Base-by-base conservation (phyloP, 2,329 filamentous ascomycete species). In the Ascomycota sp. region DNA sequence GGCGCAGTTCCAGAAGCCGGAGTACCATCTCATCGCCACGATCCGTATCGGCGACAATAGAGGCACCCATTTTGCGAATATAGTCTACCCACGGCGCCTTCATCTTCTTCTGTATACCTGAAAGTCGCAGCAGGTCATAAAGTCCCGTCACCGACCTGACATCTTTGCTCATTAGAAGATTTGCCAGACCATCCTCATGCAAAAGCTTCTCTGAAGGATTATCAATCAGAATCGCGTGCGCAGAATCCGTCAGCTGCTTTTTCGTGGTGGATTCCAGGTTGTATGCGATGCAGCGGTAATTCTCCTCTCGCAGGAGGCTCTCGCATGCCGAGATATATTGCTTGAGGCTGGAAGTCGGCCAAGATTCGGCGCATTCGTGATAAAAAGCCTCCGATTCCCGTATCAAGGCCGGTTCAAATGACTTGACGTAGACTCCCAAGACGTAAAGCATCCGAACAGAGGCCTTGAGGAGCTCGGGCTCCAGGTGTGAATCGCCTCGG, bases 11-110 rank as follows among this genome's bases (percentile, higher is more conserved):
- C 8, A 98, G 61, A 5, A 98, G 60, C 27, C 79, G 71, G 6
- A 81, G 57, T 1, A 98, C 74, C 84, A 98, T 95, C 33, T 83
- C 72, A 12, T 83, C 73, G 32, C 76, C 74, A 28, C 76, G 71
- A 27, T 75, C 70, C 33, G 76, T 76, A 47, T 92, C 80, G 38
- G 78, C 73, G 6, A 95, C 76, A 37, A 98, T 86, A 2, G 53
- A 55, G 1, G 74, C 68, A 1, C 89, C 89, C 5, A 80, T 70
- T 16, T 66, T 60, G 33, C 74, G 66, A 35, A 95, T 84, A 56
- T 89, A 92, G 27, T 67, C 64, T 43, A 71, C 69, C 62, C 92
- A 95, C 0, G 82, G 71, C 4, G 60, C 49, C 42, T 72, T 76
- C 29, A 98, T 57, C 38, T 70, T 67, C 42, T 66, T 63, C 25